phyloP scores from a whole-genome alignment of 2,329 filamentous ascomycete genomes.

The Paecilomyces fulvus region DNA sequence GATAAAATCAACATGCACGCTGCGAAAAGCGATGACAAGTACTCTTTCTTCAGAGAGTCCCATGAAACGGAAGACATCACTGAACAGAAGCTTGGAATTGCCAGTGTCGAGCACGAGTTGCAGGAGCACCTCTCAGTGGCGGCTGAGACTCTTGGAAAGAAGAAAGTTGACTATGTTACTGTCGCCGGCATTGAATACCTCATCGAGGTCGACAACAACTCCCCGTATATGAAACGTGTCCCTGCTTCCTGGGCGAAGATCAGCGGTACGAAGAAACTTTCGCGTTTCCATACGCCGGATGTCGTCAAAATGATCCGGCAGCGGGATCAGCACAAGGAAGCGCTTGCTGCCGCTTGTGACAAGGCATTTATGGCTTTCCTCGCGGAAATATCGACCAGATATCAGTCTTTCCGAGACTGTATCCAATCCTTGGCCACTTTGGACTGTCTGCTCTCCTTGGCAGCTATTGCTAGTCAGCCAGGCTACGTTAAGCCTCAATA shows the following conservation, averaged over 20 bases:
- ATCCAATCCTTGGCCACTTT: constrained; percentile 78
- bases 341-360: constrained; percentile 85
- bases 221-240: constrained; percentile 66
- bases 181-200: constrained; percentile 90
- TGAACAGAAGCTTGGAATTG: constrained; percentile 83
- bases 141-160: constrained; percentile 63
- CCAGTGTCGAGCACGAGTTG: constrained; percentile 82
- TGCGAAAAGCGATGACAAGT: constrained; percentile 83
- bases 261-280: constrained; percentile 84
- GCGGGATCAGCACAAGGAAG: constrained; percentile 90
- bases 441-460: constrained; percentile 82
- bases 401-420: constrained; percentile 81
- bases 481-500: constrained; percentile 77
- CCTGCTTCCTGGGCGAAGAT: constrained; percentile 94
- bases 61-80: constrained; percentile 84
- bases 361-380: constrained; percentile 68
- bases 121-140: constrained; percentile 65
- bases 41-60: constrained; percentile 80
- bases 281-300: constrained; percentile 89
- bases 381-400: constrained; percentile 66
- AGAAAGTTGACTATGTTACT: constrained; percentile 68
- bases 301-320: constrained; percentile 75
- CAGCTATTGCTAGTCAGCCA: constrained; percentile 73
- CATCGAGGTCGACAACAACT: constrained; percentile 75
- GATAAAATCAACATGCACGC: constrained; percentile 79